Evolutionary conservation across 1,284 basidiomycete species (phyloP).

Genomic region (Cystobasidiaceae sp.): DNA sequence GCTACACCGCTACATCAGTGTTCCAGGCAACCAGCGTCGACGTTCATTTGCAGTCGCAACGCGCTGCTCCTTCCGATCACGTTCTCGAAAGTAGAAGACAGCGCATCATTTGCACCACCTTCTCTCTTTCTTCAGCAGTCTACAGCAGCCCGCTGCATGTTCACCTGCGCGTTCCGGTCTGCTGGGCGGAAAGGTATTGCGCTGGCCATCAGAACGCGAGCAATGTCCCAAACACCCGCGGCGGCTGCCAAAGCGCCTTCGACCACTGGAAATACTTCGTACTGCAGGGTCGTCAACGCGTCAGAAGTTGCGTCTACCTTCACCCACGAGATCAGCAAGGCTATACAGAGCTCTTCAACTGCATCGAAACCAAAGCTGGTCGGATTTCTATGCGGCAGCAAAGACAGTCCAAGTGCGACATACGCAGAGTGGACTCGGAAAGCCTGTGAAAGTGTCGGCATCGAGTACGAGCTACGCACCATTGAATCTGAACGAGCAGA

Average conservation of each 20-base stretch:
- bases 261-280: neutral
- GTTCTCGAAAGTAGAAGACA: too few species aligned
- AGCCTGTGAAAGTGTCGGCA: constrained; percentile 81
- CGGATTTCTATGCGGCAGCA: constrained; percentile 78
- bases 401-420: constrained; percentile 74
- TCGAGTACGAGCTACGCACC: constrained; percentile 72
- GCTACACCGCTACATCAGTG: too few species aligned
- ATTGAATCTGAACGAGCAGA: constrained; percentile 55
- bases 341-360: constrained; percentile 1
- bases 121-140: too few species aligned
- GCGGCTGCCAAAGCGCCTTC: constrained; percentile 3
- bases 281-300: constrained; percentile 28
- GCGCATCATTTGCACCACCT: too few species aligned
- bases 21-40: too few species aligned
- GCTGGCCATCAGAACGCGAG: too few species aligned
- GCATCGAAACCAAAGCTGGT: constrained; percentile 65
- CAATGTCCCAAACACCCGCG: constrained; percentile 1
- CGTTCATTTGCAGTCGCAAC: too few species aligned
- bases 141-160: too few species aligned
- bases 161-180: too few species aligned
- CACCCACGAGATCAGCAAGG: constrained; percentile 10
- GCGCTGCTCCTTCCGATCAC: too few species aligned
- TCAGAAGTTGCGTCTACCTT: constrained; percentile 20
- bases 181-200: too few species aligned
- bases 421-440: constrained; percentile 93